These are phyloP conservation scores for Pugionium cornutum DNA, from an alignment of 345 rosid species.

Conservation along the genomic window DNA sequence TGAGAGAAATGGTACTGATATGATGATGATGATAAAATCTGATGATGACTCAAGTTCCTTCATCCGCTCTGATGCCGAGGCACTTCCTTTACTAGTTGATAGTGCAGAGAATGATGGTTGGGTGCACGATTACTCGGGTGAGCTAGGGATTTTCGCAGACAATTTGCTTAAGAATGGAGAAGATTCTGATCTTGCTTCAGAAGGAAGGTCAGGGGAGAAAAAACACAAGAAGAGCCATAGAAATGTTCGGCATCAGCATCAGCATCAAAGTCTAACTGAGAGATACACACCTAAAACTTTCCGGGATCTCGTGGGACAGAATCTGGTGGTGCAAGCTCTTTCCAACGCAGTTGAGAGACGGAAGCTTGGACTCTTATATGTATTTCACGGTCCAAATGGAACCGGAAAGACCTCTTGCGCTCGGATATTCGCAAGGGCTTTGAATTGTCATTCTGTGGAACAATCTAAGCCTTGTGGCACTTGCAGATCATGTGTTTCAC, in stretches of 20 bases:
- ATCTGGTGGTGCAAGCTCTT: slow-evolving; percentile 88
- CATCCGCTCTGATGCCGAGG: slow-evolving; percentile 63
- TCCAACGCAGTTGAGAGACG: slow-evolving; percentile 74
- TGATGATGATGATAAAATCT: slow-evolving; percentile 57
- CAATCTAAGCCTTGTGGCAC: slow-evolving; percentile 80
- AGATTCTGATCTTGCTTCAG: slow-evolving; percentile 89
- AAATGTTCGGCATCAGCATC: slow-evolving; percentile 43
- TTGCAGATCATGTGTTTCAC: slow-evolving; percentile 76
- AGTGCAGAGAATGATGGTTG: slow-evolving; percentile 71
- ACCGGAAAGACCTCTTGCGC: slow-evolving; percentile 98
- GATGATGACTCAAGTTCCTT: slow-evolving; percentile 67
- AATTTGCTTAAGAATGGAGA: slow-evolving; percentile 63
- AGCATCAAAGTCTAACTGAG: slow-evolving; percentile 74
- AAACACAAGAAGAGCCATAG: slow-evolving; percentile 39
- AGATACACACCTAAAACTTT: slow-evolving; percentile 83
- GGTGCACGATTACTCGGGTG: slow-evolving; percentile 93
- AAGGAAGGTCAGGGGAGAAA: slow-evolving; percentile 67
- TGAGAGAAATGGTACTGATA: slow-evolving; percentile 56
- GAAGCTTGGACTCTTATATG: slow-evolving; percentile 86
- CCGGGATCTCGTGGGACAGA: slow-evolving; percentile 84
- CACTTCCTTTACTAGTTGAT: slow-evolving; percentile 80
- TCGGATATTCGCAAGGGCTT: slow-evolving; percentile 86
- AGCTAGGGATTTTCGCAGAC: slow-evolving; percentile 88
- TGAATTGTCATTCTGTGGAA: slow-evolving; percentile 83
- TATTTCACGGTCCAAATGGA: slow-evolving; percentile 96